Evolutionary conservation across 345 rosid species (phyloP).

Genomic region (Eucalyptus pumila): DNA sequence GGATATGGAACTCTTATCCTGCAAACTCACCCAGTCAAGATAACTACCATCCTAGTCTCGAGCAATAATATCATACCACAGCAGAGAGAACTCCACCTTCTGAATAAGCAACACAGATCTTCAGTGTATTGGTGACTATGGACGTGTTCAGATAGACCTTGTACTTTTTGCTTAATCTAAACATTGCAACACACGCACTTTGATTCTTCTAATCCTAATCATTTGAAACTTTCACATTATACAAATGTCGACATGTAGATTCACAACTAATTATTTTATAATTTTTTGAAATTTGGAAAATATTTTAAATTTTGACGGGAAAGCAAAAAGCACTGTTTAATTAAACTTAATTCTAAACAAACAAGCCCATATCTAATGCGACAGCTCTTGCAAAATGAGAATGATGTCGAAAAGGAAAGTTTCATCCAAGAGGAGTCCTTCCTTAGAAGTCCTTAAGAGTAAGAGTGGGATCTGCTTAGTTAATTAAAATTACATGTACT

Average conservation of each 20-base stretch:
- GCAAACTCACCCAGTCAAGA: conserved; percentile 2
- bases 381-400: neutral
- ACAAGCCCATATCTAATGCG: neutral
- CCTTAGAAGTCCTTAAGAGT: neutral
- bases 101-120: neutral
- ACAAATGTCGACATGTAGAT: neutral
- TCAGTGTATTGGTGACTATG: neutral
- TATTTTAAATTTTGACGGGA: neutral
- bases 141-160: neutral
- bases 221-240: neutral
- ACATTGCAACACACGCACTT: neutral
- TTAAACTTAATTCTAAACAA: neutral
- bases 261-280: neutral
- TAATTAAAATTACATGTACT: neutral
- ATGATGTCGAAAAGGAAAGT: neutral
- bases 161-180: neutral
- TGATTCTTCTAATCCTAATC: neutral
- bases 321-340: neutral
- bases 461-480: neutral
- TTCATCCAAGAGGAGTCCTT: neutral
- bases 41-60: neutral
- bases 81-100: neutral
- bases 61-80: neutral
- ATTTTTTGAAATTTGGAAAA: neutral
- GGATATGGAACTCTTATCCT: conserved; percentile 99